These are phyloP conservation scores for Magnolia officinalis DNA, from an alignment of 164 flowering plant species.

Conservation along the genomic window DNA sequence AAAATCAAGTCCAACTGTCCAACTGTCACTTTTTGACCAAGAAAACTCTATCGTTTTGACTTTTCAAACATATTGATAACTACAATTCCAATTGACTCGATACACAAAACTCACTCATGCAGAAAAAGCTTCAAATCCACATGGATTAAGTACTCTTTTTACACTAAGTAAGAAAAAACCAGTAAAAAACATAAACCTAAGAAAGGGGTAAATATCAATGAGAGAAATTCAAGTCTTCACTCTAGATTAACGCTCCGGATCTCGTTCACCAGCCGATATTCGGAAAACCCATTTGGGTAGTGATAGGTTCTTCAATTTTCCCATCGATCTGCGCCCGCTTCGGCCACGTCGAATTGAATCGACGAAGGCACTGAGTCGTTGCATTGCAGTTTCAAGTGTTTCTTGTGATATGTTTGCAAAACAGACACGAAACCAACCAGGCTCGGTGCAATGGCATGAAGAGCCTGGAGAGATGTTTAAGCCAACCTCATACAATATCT, in stretches of 20 bases:
- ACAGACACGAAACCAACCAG: conserved; percentile 93
- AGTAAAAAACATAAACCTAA: neutral
- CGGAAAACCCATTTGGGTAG: conserved; percentile 57
- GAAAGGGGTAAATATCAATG: too few species aligned
- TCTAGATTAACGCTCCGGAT: neutral
- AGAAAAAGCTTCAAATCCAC: neutral
- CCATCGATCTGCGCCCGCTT: neutral
- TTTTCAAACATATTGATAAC: neutral
- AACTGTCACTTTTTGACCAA: neutral
- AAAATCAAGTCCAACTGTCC: neutral
- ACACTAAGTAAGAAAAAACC: neutral
- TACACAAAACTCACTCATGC: neutral
- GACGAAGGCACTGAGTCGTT: conserved; percentile 44
- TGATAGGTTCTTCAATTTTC: conserved; percentile 21
- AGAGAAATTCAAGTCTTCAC: too few species aligned
- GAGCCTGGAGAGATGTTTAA: conserved; percentile 84
- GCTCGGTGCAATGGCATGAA: conserved; percentile 84
- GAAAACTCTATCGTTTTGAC: neutral
- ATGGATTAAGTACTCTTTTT: neutral
- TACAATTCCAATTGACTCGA: neutral
- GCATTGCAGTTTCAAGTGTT: conserved; percentile 51
- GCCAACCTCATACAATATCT: conserved; percentile 56
- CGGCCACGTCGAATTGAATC: conserved; percentile 8
- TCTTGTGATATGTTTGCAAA: conserved; percentile 81
- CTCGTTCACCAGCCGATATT: conserved; percentile 22